A percentile compares a stretch with the other conserved stretches of the same genome.
phyloP scores from a whole-genome alignment of 768 basidiomycete genomes.

The Tephrocybe sp. region DNA sequence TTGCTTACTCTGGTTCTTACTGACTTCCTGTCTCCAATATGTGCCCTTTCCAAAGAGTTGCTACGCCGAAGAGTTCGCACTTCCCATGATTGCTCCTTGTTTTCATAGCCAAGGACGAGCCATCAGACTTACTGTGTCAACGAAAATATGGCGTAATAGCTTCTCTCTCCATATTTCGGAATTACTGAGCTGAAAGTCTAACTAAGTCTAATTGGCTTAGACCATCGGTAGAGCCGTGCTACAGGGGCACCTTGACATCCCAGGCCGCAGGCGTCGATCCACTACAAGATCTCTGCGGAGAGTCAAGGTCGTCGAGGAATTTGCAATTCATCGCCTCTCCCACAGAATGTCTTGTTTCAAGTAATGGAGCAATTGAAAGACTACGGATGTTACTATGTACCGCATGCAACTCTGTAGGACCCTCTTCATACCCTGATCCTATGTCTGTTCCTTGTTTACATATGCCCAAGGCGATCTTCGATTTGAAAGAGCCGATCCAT shows the following conservation, averaged over 20 bases:
- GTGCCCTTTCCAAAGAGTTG: background rate
- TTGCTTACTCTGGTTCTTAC: conserved; percentile 5
- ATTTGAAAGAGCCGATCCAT: background rate
- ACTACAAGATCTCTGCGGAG: too few relatives aligned
- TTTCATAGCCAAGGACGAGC: too few relatives aligned
- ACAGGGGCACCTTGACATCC: too few relatives aligned
- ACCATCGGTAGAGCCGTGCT: too few relatives aligned
- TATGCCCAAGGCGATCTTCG: background rate
- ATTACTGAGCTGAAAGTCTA: too few relatives aligned
- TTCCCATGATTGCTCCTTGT: too few relatives aligned
- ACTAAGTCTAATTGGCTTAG: too few relatives aligned
- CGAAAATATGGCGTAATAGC: too few relatives aligned
- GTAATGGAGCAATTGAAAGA: too few relatives aligned
- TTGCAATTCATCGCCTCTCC: background rate
- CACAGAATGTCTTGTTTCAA: background rate
- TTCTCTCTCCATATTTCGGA: too few relatives aligned
- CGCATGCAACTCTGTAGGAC: background rate
- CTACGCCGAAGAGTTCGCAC: conserved; percentile 1
- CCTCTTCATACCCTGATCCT: background rate
- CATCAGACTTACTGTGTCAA: too few relatives aligned
- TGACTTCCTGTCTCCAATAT: background rate
- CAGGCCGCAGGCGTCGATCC: too few relatives aligned
- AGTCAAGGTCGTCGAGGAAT: background rate
- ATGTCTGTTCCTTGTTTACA: background rate
- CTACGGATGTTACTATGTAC: background rate